Evolutionary conservation across 2,329 filamentous ascomycete genomes (phyloP), one percentile per base, ranked within the genome.

Genomic region (Aurifilum marmelostoma): DNA sequence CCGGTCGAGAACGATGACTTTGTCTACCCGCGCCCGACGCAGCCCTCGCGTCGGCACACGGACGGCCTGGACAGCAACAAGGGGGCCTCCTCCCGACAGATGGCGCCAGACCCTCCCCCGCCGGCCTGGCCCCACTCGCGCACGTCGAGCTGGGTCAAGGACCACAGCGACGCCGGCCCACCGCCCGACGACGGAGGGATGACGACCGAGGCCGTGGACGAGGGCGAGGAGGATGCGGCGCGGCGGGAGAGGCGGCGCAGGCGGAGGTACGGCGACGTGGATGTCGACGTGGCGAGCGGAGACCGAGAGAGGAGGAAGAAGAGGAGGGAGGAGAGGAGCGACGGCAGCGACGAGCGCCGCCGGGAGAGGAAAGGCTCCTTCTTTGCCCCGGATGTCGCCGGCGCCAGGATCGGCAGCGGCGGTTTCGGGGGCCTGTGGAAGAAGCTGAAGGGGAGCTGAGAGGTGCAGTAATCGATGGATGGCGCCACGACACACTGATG

Each of bases 141-240:
- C 34, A 90, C 88, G 0, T 87, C 86, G 11, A 89, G 87, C 0
- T 90, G 88, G 88, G 88, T 90, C 5, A 89, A 89, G 76, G 87
- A 90, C 16, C 84, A 89, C 73, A 87, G 85, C 2, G 88, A 89
- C 73, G 87, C 87, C 3, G 86, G 86, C 1, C 87, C 87, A 2
- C 87, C 88, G 1, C 87, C 86, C 0, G 82, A 83, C 0, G 80
- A 80, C 52, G 73, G 73, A 59, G 79, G 77, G 21, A 75, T 75
- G 27, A 72, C 73, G 27, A 77, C 75, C n/a, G 79, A 80, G 16
- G 79, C 77, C 1, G 77, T 76, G 21, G 79, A 76, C 3, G 82
- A 84, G 12, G 83, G 85, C 37, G 85, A 85, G 27, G 83, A 83
- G 39, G 85, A 87, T 27, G 82, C 82, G 62, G 83, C 81, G 12